Evolutionary conservation across 1,284 basidiomycete genomes (phyloP).

Genomic region (Peniophora sp.): DNA sequence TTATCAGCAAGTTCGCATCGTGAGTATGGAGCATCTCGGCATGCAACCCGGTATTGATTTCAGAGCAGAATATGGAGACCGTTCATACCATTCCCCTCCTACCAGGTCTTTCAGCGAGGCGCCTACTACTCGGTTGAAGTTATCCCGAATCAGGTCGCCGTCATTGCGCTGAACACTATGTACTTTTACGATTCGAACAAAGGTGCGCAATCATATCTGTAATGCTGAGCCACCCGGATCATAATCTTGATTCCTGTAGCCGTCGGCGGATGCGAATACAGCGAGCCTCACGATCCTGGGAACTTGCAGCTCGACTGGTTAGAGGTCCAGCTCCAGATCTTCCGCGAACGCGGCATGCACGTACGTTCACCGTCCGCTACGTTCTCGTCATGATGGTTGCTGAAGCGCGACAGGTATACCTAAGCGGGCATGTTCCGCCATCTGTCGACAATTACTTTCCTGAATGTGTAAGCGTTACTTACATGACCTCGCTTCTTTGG

Average conservation of each 20-base stretch:
- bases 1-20: conserved; percentile 73
- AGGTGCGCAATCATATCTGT: conserved; percentile 34
- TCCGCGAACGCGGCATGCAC: conserved; percentile 73
- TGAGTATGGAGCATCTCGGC: conserved; percentile 25
- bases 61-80: conserved; percentile 66
- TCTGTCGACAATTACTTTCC: conserved; percentile 78
- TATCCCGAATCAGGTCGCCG: conserved; percentile 69
- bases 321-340: conserved; percentile 74
- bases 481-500: conserved; percentile 7
- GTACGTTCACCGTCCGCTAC: conserved; percentile 29
- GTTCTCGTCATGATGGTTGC: conserved; percentile 2
- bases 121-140: conserved; percentile 85
- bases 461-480: conserved; percentile 59
- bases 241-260: conserved; percentile 18
- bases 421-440: conserved; percentile 69
- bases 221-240: neutral
- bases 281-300: conserved; percentile 64
- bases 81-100: conserved; percentile 78
- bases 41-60: conserved; percentile 1
- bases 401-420: conserved; percentile 22
- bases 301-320: conserved; percentile 88
- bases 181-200: conserved; percentile 93
- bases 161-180: conserved; percentile 85
- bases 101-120: conserved; percentile 77
- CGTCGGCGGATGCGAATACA: conserved; percentile 62